Percentiles rank a stretch among this genome's conserved stretches.
These are phyloP conservation scores for Eimeria falciformis DNA, from an alignment of 169 alveolate genomes.

Conservation along the genomic window DNA sequence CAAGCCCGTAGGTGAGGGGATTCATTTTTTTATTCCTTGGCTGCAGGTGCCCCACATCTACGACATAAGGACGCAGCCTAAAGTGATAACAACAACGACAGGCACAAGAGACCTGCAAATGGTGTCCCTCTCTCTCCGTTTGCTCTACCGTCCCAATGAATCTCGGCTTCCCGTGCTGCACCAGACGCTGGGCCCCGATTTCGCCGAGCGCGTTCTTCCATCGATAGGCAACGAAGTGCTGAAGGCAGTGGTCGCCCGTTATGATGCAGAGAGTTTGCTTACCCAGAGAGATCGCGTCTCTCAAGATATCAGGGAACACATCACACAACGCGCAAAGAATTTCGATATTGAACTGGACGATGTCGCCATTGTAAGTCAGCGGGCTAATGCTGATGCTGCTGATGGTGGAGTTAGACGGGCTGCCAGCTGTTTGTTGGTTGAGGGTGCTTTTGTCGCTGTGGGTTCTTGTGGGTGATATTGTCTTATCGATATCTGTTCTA, in stretches of 20 bases:
- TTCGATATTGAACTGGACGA: slow-evolving; percentile 97
- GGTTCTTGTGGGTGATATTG: too few relatives aligned
- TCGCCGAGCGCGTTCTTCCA: slow-evolving; percentile 97
- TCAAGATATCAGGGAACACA: slow-evolving; percentile 92
- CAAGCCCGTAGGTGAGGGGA: slow-evolving; percentile 94
- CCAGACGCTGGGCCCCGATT: slow-evolving; percentile 97
- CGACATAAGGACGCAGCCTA: slow-evolving; percentile 94
- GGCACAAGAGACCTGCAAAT: slow-evolving; percentile 95
- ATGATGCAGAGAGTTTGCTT: slow-evolving; percentile 96
- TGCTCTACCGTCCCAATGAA: slow-evolving; percentile 94
- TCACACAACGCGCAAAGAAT: slow-evolving; percentile 94
- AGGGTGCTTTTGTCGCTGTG: too few relatives aligned
- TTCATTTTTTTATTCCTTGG: slow-evolving; percentile 95
- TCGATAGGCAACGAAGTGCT: slow-evolving; percentile 98
- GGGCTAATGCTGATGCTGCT: neutral
- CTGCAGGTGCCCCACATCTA: slow-evolving; percentile 92
- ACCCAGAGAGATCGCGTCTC: slow-evolving; percentile 97
- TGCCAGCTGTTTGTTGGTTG: too few relatives aligned
- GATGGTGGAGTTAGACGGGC: neutral
- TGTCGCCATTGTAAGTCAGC: slow-evolving; percentile 91
- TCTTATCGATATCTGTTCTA: too few relatives aligned
- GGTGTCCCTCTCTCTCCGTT: slow-evolving; percentile 95
- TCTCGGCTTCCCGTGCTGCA: slow-evolving; percentile 94
- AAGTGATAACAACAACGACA: slow-evolving; percentile 94
- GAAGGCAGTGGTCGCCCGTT: slow-evolving; percentile 97